Conservation (phyloP, 768 basidiomycete genomes). For the Leccinum variicolor region DNA sequence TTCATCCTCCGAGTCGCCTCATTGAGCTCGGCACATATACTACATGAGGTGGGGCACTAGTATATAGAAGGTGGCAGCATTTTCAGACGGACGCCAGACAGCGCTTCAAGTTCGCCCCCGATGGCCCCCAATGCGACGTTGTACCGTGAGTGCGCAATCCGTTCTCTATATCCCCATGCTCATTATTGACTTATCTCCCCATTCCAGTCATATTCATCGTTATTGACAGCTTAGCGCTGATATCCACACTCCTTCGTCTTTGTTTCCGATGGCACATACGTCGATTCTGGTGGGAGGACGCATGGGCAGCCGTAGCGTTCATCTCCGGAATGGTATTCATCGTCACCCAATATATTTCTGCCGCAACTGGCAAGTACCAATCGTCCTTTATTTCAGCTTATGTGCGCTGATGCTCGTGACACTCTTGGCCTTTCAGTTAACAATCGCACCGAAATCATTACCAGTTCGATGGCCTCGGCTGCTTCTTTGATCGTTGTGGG, state of each 20-base stretch:
- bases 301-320: slow-evolving; percentile 14
- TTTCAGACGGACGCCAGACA: neutral
- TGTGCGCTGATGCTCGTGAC: neutral
- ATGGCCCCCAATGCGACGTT: neutral
- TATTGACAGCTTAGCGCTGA: neutral
- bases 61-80: neutral
- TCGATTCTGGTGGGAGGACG: neutral
- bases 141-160: neutral
- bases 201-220: slow-evolving; percentile 5
- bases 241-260: slow-evolving; percentile 17
- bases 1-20: neutral
- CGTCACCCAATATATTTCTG: neutral
- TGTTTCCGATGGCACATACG: slow-evolving; percentile 12
- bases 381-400: neutral
- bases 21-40: neutral
- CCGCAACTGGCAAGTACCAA: neutral
- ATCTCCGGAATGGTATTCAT: neutral
- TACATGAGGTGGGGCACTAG: neutral
- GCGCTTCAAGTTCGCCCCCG: too few relatives aligned
- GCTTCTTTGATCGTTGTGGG: neutral
- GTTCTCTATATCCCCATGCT: neutral
- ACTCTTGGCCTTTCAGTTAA: neutral
- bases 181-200: neutral
- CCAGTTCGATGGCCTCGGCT: neutral
- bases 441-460: neutral